Evolutionary conservation across 1,139 yeast species (phyloP).

Genomic region (Kodamaea ohmeri): DNA sequence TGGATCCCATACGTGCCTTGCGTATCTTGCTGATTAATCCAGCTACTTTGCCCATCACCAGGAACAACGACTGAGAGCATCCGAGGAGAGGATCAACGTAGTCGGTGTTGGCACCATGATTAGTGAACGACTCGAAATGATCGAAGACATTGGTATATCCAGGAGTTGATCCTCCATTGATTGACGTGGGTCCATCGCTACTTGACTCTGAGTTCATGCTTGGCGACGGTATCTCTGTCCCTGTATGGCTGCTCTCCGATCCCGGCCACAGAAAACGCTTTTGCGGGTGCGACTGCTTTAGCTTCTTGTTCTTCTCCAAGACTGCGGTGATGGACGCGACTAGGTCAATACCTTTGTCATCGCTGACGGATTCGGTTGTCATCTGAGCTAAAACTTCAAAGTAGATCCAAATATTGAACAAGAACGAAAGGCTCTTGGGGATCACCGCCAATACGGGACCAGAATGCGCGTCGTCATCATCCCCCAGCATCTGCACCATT

Average conservation of each 20-base stretch:
- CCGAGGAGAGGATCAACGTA: slow-evolving; percentile 65
- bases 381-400: slow-evolving; percentile 64
- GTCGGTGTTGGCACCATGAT: slow-evolving; percentile 24
- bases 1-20: slow-evolving; percentile 19
- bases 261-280: slow-evolving; percentile 9
- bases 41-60: slow-evolving; percentile 63
- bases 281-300: no score
- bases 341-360: slow-evolving; percentile 43
- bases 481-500: slow-evolving; percentile 21
- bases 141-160: slow-evolving; percentile 26
- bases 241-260: slow-evolving; percentile 9
- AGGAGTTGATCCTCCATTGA: slow-evolving; percentile 10
- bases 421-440: slow-evolving; percentile 49
- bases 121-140: slow-evolving; percentile 27
- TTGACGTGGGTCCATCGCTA: slow-evolving; percentile 16
- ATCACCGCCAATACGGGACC: slow-evolving; percentile 18
- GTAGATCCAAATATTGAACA: slow-evolving; percentile 64
- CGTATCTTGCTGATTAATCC: slow-evolving; percentile 52
- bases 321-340: slow-evolving; percentile 42
- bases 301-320: slow-evolving; percentile 19
- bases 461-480: slow-evolving; percentile 3
- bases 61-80: slow-evolving; percentile 61
- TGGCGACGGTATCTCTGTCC: slow-evolving; percentile 18
- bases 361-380: slow-evolving; percentile 51
- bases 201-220: slow-evolving; percentile 27